Evolutionary conservation across 2,329 filamentous ascomycete species (phyloP).

Genomic region (Arachnopeziza araneosa): DNA sequence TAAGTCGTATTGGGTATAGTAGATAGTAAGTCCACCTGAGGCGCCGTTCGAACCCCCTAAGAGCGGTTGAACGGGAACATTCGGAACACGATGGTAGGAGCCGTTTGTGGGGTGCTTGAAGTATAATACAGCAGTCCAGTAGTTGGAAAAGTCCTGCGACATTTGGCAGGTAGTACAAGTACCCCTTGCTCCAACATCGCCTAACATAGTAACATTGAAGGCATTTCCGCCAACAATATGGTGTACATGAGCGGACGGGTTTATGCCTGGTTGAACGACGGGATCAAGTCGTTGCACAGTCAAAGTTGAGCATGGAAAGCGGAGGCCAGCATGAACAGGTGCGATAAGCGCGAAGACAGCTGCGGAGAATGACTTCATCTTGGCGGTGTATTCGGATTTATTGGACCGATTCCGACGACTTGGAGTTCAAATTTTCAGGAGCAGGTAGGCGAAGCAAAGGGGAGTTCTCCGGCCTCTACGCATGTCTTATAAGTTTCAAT

Average conservation of each 20-base stretch:
- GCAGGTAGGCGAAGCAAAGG: too few species aligned
- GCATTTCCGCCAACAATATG: slow-evolving; percentile 7
- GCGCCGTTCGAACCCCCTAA: background rate
- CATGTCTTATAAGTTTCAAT: too few species aligned
- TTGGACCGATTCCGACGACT: too few species aligned
- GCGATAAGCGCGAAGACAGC: background rate
- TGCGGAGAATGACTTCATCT: background rate
- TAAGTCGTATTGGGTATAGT: slow-evolving; percentile 11
- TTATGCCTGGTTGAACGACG: background rate
- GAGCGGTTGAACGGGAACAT: background rate
- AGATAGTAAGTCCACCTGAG: slow-evolving; percentile 15
- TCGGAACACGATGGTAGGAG: slow-evolving; percentile 17
- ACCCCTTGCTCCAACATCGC: slow-evolving; percentile 29
- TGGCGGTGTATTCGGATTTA: too few species aligned
- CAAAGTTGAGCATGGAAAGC: background rate
- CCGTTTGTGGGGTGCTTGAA: slow-evolving; percentile 29
- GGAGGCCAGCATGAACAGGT: background rate
- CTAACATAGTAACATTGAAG: background rate
- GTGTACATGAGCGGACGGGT: slow-evolving; percentile 23
- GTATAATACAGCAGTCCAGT: slow-evolving; percentile 62
- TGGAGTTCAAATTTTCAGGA: too few species aligned
- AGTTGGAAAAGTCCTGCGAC: slow-evolving; percentile 56
- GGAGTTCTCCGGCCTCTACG: too few species aligned
- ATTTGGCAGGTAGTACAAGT: slow-evolving; percentile 62
- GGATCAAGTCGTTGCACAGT: background rate